Evolutionary conservation across 2,329 filamentous ascomycete genomes (phyloP), one percentile per base, ranked within the genome.

Genomic region (Aspergillus sp.): DNA sequence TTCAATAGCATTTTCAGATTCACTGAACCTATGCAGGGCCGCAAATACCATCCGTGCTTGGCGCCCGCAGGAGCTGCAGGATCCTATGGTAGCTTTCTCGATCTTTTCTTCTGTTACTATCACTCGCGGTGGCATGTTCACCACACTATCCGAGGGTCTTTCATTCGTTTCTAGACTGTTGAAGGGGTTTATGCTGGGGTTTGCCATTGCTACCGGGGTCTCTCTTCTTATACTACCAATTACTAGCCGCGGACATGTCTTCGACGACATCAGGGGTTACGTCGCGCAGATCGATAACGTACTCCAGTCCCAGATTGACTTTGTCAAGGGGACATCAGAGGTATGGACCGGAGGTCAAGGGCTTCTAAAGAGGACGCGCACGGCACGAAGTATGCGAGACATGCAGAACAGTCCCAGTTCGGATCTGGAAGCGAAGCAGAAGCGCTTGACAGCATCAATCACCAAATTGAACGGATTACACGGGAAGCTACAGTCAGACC

Each of bases 81-180:
- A 91, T 38, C 87, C 89, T 0, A 82, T 85, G 58, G 90, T 91
- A 59, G 78, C 89, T 52, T 90, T 87, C 70, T 84, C 84, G 28
- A 90, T 92, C 59, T 84, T 90, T 58, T 81, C 84, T 39, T 88
- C 87, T 63, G 83, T 91, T 19, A 87, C 81, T 0, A 84, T 85
- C 63, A 76, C 80, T 0, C 78, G 81, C 32, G 86, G 81, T 3
- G 78, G 84, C 58, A 65, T 74, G 1, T 85, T 91, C 49, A 74
- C 63, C n/a, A 66, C 64, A 1, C 53, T 74, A 8, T 56, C 65
- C 2, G 67, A 69, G 17, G 72, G 71, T 0, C 53, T 75, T 2
- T 58, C 55, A 23, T 74, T 72, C 28, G 56, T 88, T 2, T 75
- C 75, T 47, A 76, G 80, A 38, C 74, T 92, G 2, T 69, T 91